Evolutionary conservation across 441 rosid species (phyloP), one percentile per base, ranked within the genome.

Genomic region (Populus hybrid): DNA sequence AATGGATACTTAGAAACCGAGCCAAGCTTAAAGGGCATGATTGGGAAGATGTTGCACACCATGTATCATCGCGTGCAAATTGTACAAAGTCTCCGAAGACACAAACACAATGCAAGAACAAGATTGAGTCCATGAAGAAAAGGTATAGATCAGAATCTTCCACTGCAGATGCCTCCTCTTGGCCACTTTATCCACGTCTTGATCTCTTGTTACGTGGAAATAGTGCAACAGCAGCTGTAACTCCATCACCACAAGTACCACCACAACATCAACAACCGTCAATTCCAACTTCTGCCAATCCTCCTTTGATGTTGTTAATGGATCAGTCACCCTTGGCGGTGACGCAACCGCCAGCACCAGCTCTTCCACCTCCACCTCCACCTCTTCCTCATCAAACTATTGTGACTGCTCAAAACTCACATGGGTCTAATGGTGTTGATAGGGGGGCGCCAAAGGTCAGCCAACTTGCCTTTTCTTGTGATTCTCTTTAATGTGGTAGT

Each of bases 111-210:
- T 95, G 99, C 83, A 95, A 95, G 91, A 95, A 95, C 86, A 95
- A 95, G 89, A 95, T 93, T 75, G 99, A 95, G 88, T 95, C 98
- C 24, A 93, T 95, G 99, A 95, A 95, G 89, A 95, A 95, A 80
- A 82, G 99, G 75, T 95, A 95, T 80, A 85, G 98, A 77, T 90
- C 98, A 23, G 99, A 95, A 75, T 93, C 95, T 1, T 90, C 92
- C 36, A 76, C 90, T n/a, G 85, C 88, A 1, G 97, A 92, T 28
- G 89, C 87, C 32, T 93, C 99, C 10, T 89, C 95, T 6, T 93
- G 99, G 99, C 98, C 98, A 42, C 80, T 95, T 30, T 93, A 93
- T 70, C 83, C 90, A 5, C 94, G 99, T 8, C 98, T 95, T 34
- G 94, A 92, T 81, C 90, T 82, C 79, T 83, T 95, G 76, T 84